Base-by-base conservation (phyloP, 768 basidiomycete species). In the Rhodosporidiobolus odoratus region DNA sequence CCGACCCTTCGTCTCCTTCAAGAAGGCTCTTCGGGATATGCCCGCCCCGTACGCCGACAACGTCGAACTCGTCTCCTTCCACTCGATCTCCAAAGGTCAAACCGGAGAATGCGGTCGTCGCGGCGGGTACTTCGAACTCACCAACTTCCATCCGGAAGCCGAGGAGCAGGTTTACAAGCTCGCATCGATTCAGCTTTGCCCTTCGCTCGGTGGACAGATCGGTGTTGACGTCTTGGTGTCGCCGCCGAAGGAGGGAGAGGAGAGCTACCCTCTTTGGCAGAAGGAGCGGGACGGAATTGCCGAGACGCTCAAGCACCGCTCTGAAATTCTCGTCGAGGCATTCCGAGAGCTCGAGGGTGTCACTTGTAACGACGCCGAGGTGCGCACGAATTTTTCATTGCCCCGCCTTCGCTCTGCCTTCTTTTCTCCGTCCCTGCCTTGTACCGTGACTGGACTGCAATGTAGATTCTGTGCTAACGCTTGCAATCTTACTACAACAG, bases 31-130 rank as follows among this genome's bases (percentile, higher is more conserved):
- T 4, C 82, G 84, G 61, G 81, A 84, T 50, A 82, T 88, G 72
- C 79, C 85, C 62, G 89, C 88, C n/a, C 84, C 86, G 34, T 77
- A 79, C 59, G 74, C 78, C 34, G 76, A 80, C 53, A 76, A 76
- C 65, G 81, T 93, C 66, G 86, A 91, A 53, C 87, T 99, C 78
- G 83, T 99, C 63, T 93, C 91, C 54, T 97, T 96, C 88, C 95
- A 99, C 82, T 92, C 90, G 63, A 95, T 95, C 79, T 94, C 91
- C 66, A 99, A 99, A 80, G 95, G 95, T 62, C 91, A 96, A 71
- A 86, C 86, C 45, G 95, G 95, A 68, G 95, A 99, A 81, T 99
- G 96, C 79, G 95, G 96, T 3, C 84, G 95, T n/a, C 85, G 96
- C 58, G 95, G 95, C 41, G 95, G 94, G 4, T 99, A 96, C 83